A percentile compares a stretch with the other conserved stretches of the same genome.
phyloP scores from a whole-genome alignment of 768 basidiomycete genomes.

The Xerocomellus dryophilus region DNA sequence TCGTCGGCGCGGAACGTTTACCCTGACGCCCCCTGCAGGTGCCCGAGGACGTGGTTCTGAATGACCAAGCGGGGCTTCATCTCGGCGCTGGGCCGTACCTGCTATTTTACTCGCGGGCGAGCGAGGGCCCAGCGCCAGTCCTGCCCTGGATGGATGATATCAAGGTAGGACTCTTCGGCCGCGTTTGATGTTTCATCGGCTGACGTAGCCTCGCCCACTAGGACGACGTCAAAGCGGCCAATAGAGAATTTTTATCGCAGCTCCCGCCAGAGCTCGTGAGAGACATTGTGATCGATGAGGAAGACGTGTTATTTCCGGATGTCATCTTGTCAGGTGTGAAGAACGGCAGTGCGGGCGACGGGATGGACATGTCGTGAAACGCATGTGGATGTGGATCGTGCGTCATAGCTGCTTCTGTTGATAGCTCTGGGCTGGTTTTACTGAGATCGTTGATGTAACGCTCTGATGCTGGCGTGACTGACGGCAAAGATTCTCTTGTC shows the following conservation, averaged over 20 bases:
- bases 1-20: background rate
- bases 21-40: constrained; percentile 44
- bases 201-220: background rate
- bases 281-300: constrained; percentile 21
- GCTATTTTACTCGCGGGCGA: constrained; percentile 57
- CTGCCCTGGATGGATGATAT: constrained; percentile 32
- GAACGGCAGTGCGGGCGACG: background rate
- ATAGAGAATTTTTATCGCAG: constrained; percentile 35
- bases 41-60: constrained; percentile 63
- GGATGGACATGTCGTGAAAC: constrained; percentile 19
- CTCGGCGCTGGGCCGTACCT: constrained; percentile 76
- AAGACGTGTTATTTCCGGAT: background rate
- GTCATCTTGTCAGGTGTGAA: background rate
- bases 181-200: background rate
- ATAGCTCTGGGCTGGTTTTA: background rate
- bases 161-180: constrained; percentile 15
- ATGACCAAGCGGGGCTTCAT: constrained; percentile 69
- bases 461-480: too few species aligned
- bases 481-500: background rate
- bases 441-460: too few species aligned
- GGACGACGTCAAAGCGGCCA: constrained; percentile 38
- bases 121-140: constrained; percentile 4
- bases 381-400: background rate
- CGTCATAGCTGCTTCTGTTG: background rate
- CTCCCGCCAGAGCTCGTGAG: constrained; percentile 32